Evolutionary conservation across 164 flowering plant genomes (phyloP).

Genomic region (Vitis amurensis): DNA sequence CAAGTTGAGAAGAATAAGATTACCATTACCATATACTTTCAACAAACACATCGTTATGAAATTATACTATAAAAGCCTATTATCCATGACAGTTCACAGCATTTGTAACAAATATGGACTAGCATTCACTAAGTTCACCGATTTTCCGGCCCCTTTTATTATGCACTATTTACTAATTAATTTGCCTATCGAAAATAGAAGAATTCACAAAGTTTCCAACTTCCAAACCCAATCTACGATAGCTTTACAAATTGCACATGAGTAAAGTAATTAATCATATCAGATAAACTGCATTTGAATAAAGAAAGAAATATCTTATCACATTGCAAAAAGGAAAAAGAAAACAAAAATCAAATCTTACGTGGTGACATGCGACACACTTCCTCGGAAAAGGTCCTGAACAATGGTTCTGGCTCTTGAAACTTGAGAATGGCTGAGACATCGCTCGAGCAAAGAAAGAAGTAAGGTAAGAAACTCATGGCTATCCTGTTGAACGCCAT

Average conservation of each 20-base stretch:
- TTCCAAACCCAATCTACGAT: neutral
- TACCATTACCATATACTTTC: no score
- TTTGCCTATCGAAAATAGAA: neutral
- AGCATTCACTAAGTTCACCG: no score
- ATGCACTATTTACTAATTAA: no score
- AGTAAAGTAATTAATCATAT: neutral
- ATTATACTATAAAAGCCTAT: no score
- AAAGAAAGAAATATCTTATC: no score
- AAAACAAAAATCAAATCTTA: conserved; percentile 28
- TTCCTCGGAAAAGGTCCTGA: conserved; percentile 96
- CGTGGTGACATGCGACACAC: conserved; percentile 90
- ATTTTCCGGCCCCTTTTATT: no score
- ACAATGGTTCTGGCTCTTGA: conserved; percentile 73
- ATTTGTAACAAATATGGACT: no score
- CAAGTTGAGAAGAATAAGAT: no score
- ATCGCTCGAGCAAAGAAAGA: conserved; percentile 84
- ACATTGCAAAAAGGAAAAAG: no score
- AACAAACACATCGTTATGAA: no score
- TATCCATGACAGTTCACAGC: no score
- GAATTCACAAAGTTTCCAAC: neutral
- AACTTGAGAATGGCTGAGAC: conserved; percentile 62
- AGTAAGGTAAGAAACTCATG: conserved; percentile 94
- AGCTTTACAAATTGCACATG: neutral
- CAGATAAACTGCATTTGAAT: no score
- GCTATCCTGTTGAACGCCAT: conserved; percentile 96